Percentiles rank a stretch among this genome's conserved stretches.
Evolutionary conservation across 306 rosid genomes (phyloP).

Genomic region (Vigna angularis): DNA sequence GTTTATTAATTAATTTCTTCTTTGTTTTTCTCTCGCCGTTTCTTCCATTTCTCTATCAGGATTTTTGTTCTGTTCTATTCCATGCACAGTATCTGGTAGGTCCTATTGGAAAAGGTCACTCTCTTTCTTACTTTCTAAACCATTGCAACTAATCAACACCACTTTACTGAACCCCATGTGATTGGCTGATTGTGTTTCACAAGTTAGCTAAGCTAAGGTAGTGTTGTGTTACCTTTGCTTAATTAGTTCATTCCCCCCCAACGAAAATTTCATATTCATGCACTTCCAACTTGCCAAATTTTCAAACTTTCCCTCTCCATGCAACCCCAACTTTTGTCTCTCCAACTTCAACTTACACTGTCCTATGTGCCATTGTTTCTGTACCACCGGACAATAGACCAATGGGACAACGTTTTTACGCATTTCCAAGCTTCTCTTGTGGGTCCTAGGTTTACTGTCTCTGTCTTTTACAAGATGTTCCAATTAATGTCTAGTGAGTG

Average conservation of each 20-base stretch:
- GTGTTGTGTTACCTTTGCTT: not conserved
- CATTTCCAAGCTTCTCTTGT: not conserved
- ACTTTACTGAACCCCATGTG: slow-evolving; percentile 36
- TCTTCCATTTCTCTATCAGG: slow-evolving; percentile 23
- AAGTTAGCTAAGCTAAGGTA: not conserved
- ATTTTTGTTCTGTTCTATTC: slow-evolving; percentile 41
- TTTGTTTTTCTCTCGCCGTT: slow-evolving; percentile 48
- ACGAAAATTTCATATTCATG: slow-evolving; percentile 7
- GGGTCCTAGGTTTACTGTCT: slow-evolving; percentile 48
- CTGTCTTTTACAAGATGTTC: slow-evolving; percentile 14
- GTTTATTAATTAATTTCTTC: slow-evolving; percentile 31
- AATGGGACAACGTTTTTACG: not conserved
- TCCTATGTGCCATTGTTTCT: not conserved
- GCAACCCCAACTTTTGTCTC: slow-evolving; percentile 13
- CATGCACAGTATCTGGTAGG: slow-evolving; percentile 37
- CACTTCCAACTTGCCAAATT: not conserved
- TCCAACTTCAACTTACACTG: not conserved
- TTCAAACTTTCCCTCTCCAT: slow-evolving; percentile 34
- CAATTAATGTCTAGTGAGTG: not conserved
- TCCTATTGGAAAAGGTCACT: slow-evolving; percentile 50
- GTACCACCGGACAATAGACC: not conserved
- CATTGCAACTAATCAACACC: not conserved
- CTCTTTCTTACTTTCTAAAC: slow-evolving; percentile 54
- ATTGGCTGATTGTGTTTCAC: slow-evolving; percentile 28
- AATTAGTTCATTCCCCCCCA: not conserved